Conservation (phyloP, 768 basidiomycete genomes). For the Lentinus tigrinus region DNA sequence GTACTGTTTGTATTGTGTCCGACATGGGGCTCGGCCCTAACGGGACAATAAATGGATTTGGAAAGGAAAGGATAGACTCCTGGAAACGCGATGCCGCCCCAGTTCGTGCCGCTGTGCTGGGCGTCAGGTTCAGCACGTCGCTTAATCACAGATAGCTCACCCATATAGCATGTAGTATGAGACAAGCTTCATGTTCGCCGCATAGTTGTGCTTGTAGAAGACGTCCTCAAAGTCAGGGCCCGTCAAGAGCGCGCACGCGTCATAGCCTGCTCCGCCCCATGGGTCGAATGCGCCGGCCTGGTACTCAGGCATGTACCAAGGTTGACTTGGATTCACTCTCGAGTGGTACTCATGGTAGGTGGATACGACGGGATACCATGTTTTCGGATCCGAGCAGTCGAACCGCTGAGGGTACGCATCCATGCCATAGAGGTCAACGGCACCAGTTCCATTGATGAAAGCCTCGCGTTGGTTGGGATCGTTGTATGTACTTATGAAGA, state of each 20-base stretch:
- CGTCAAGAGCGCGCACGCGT: constrained; percentile 61
- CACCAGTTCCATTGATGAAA: constrained; percentile 32
- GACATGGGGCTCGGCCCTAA: too few species aligned
- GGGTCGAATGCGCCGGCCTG: constrained; percentile 70
- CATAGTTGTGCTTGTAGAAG: constrained; percentile 77
- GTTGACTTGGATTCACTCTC: constrained; percentile 45
- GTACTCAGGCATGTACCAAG: constrained; percentile 68
- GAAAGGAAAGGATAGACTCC: too few species aligned
- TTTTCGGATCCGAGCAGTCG: constrained; percentile 72
- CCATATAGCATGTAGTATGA: constrained; percentile 87
- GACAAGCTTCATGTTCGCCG: constrained; percentile 77
- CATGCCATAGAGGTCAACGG: constrained; percentile 30
- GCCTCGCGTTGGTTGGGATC: constrained; percentile 24
- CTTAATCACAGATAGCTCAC: constrained; percentile 31
- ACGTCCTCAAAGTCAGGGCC: constrained; percentile 76
- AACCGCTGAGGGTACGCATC: constrained; percentile 80
- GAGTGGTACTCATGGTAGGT: constrained; percentile 67
- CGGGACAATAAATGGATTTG: too few species aligned
- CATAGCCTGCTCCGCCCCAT: constrained; percentile 80
- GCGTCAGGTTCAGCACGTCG: background rate
- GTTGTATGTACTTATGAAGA: constrained; percentile 25
- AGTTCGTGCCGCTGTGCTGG: constrained; percentile 69
- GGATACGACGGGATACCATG: constrained; percentile 63
- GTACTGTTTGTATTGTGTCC: too few species aligned
- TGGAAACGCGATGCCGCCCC: constrained; percentile 79